Evolutionary conservation across 495 filamentous ascomycete genomes (phyloP).

Genomic region (Filosporella fistucella): DNA sequence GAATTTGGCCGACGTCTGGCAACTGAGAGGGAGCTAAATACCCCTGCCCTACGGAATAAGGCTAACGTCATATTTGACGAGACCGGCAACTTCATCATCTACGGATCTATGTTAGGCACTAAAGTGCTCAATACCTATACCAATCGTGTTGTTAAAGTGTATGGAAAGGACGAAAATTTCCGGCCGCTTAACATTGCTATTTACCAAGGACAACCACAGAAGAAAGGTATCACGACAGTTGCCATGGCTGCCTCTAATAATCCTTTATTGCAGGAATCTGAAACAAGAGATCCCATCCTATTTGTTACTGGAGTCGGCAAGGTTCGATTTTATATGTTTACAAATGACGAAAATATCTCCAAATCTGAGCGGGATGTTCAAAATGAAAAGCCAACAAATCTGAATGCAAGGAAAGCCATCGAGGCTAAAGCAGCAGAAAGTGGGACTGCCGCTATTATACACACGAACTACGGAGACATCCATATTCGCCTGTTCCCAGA

Average conservation of each 20-base stretch:
- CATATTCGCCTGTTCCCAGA: slow-evolving; percentile 90
- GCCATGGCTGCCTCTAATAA: slow-evolving; percentile 96
- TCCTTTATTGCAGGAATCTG: slow-evolving; percentile 87
- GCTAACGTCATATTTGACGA: slow-evolving; percentile 93
- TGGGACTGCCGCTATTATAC: slow-evolving; percentile 76
- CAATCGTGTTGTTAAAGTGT: slow-evolving; percentile 82
- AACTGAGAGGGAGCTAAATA: slow-evolving; percentile 81
- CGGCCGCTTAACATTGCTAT: slow-evolving; percentile 75
- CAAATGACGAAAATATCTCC: slow-evolving; percentile 77
- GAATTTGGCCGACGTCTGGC: slow-evolving; percentile 91
- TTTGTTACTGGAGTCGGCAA: slow-evolving; percentile 81
- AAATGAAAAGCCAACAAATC: slow-evolving; percentile 79
- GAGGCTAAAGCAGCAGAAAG: slow-evolving; percentile 60
- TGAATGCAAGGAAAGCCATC: slow-evolving; percentile 40
- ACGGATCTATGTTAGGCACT: slow-evolving; percentile 83
- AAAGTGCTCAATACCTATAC: slow-evolving; percentile 95
- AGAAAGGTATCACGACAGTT: slow-evolving; percentile 88
- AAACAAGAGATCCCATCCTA: slow-evolving; percentile 86
- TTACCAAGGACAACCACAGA: slow-evolving; percentile 94
- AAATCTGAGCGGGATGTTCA: slow-evolving; percentile 87
- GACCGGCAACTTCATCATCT: slow-evolving; percentile 90
- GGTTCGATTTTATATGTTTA: slow-evolving; percentile 97
- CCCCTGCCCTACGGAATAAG: slow-evolving; percentile 54
- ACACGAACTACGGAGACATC: slow-evolving; percentile 94
- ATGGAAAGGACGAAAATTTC: slow-evolving; percentile 84